Base-by-base conservation (phyloP, 2,329 filamentous ascomycete species). In the Fusarium anguioides region DNA sequence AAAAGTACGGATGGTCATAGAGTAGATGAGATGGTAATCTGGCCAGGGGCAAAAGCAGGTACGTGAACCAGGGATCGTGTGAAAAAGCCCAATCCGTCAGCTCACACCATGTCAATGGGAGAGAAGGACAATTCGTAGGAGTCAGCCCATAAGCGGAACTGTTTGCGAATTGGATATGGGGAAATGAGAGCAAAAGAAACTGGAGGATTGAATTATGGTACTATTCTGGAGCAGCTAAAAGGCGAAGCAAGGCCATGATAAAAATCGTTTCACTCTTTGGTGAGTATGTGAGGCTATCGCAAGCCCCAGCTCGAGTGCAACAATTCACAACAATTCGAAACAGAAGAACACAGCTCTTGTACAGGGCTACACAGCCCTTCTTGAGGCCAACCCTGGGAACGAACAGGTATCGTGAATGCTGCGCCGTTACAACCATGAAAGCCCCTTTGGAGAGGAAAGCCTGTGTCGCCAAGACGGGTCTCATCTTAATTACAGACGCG, bases 401-500 rank as follows among this genome's bases (percentile, higher is more conserved):
- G 42, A 54, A 36, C 46, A 66, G 70, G 37, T 49, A 49, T 45
- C 39, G 31, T 60, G 36, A 27, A 41, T 60, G 29, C 29, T 54
- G 58, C 35, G 40, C 54, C 72, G 75, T 68, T 66, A 58, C 64
- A 68, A n/a, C n/a, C n/a, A n/a, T n/a, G n/a, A n/a, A 70, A 62
- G 68, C 59, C 62, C 70, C 71, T 62, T 41, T 48, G 12, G 40
- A 36, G 27, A 40, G 29, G 44, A 60, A 62, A 33, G 74, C 37
- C 61, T 46, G 46, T 61, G 49, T 42, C 59, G 66, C 63, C 57
- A 70, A 72, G 68, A 66, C 54, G 64, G 50, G 70, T 68, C 71
- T 73, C 71, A 74, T 74, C 64, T 73, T 73, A 71, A 71, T 70
- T 71, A 68, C 60, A 60, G 60, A 49, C 42, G 55, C 51, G 50